Evolutionary conservation across 2,329 filamentous ascomycete species (phyloP), one percentile per base, ranked within the genome.

Genomic region (Aspergillus sp.): DNA sequence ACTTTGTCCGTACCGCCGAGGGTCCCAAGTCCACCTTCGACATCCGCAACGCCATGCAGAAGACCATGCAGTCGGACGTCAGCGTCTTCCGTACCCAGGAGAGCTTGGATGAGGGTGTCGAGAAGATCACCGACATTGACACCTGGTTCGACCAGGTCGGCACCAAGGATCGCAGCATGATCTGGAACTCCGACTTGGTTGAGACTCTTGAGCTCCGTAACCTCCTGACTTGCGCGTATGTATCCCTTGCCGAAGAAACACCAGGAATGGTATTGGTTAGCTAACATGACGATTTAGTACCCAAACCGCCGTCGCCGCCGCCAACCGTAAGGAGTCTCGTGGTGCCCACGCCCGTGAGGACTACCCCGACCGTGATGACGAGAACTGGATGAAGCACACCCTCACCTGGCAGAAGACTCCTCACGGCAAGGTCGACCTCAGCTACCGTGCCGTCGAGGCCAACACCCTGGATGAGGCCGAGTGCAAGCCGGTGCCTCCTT

Each of bases 341-440:
- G 94, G 94, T 72, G 94, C 94, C 20, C 94, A 99, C 76, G 94
- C 94, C 61, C 89, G 94, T 63, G 94, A 99, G 81, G 94, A 99
- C 73, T 97, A 76, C 83, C 93, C 93, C 53, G 92, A 97, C 16
- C 88, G 94, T 80, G 90, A 97, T 71, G 94, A 99, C 71, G 82
- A 87, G 76, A 88, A 95, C 75, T 97, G 93, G 93, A 97, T 97
- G 93, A 97, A 97, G 87, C 94, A 99, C 84, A 96, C 91, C 43
- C 84, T 99, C 57, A 91, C 88, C 62, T 99, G 88, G 88, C 94
- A 99, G 83, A 95, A 91, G 87, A 74, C 87, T 71, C 89, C 92
- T 31, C 93, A 97, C 68, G 88, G 88, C 70, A 85, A 91, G 78
- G 85, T 94, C 51, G 88, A 97, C 57, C 81, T 97, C 58, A 81